phyloP scores from a whole-genome alignment of 352 stramenopile species.

The Aphanomyces stellatus region DNA sequence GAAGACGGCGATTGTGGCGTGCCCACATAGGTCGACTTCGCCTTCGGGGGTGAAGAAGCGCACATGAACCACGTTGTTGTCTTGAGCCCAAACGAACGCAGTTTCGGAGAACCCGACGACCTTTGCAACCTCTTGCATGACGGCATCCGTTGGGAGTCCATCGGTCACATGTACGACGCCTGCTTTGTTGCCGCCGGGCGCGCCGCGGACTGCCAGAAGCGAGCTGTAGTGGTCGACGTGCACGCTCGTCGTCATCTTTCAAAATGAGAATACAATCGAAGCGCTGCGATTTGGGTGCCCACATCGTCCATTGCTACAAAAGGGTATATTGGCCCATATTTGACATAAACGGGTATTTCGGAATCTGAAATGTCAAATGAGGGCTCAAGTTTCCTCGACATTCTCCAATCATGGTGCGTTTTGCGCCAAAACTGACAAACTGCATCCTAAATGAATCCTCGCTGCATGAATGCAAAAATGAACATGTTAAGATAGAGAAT shows the following conservation, averaged over 20 bases:
- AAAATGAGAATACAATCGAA: background rate
- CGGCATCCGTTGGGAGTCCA: background rate
- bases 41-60: conserved; percentile 14
- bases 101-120: conserved; percentile 12
- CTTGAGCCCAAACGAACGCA: background rate
- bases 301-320: background rate
- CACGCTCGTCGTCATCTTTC: background rate
- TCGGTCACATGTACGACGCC: background rate
- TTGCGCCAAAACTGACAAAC: background rate
- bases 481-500: background rate
- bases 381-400: background rate
- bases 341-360: too few species aligned
- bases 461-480: background rate
- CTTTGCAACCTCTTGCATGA: background rate
- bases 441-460: too few species aligned
- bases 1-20: conserved; percentile 8
- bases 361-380: too few species aligned
- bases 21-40: conserved; percentile 13
- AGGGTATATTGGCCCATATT: too few species aligned
- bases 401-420: background rate
- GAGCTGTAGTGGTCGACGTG: background rate
- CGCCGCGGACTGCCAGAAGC: background rate
- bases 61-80: background rate
- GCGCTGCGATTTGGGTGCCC: too few species aligned
- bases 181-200: conserved; percentile 10